phyloP scores from a whole-genome alignment of 2,329 filamentous ascomycete species.

The Emergomyces africanus region DNA sequence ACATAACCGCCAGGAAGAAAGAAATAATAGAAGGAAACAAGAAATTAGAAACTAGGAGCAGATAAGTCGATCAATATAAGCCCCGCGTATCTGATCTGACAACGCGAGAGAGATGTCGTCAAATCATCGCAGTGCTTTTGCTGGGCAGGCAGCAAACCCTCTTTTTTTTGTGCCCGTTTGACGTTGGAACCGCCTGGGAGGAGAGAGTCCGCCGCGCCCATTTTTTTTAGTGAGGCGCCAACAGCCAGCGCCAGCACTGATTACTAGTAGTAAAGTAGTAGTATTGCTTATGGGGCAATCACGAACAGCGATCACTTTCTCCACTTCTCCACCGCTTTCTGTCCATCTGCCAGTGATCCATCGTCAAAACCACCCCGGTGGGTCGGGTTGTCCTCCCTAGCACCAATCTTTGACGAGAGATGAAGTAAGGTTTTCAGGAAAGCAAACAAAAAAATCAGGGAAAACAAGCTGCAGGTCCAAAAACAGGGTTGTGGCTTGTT shows the following conservation, averaged over 20 bases:
- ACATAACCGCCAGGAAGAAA: background rate
- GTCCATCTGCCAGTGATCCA: no score
- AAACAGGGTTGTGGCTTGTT: background rate
- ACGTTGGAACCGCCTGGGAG: background rate
- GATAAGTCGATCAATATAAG: background rate
- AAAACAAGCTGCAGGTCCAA: no score
- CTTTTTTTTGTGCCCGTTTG: background rate
- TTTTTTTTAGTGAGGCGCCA: background rate
- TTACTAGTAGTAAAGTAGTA: no score
- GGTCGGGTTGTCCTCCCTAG: background rate
- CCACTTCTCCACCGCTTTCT: background rate
- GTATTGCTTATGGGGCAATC: background rate
- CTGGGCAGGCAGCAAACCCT: no score
- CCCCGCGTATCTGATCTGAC: background rate
- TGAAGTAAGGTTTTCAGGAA: background rate
- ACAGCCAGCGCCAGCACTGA: background rate
- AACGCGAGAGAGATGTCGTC: background rate
- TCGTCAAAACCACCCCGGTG: background rate
- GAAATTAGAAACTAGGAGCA: background rate
- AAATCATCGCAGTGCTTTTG: background rate
- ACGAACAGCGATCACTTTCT: background rate
- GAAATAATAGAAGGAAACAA: background rate
- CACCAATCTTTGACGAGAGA: background rate
- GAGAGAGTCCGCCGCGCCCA: background rate
- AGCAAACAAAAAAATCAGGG: background rate